Conservation (phyloP, 495 filamentous ascomycete genomes). For the Neurospora sp. region DNA sequence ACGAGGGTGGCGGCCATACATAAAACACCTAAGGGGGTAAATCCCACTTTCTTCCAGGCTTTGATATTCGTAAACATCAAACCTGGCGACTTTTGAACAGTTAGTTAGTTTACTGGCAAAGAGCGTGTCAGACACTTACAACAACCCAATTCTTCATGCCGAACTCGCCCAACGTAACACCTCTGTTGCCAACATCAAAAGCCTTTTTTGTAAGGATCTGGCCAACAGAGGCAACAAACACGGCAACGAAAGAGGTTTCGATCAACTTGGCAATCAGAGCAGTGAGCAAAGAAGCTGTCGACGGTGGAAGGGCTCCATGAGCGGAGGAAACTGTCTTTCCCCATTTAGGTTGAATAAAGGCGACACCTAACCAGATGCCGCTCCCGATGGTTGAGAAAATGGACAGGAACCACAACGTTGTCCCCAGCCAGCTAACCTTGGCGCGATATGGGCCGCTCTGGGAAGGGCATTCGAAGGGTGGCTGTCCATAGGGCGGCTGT, state of each 20-base stretch:
- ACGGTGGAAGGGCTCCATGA: slow-evolving; percentile 33
- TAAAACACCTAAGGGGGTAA: slow-evolving; percentile 48
- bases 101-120: background rate
- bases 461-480: background rate
- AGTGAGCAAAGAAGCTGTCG: slow-evolving; percentile 51
- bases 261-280: slow-evolving; percentile 62
- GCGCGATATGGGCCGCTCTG: background rate
- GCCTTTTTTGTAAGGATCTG: slow-evolving; percentile 60
- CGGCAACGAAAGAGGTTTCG: slow-evolving; percentile 66
- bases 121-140: slow-evolving; percentile 12
- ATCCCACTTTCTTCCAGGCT: slow-evolving; percentile 48
- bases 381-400: slow-evolving; percentile 59
- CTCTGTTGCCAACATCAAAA: slow-evolving; percentile 41
- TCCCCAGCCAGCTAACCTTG: slow-evolving; percentile 46
- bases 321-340: slow-evolving; percentile 40
- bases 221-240: slow-evolving; percentile 63
- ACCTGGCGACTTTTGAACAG: slow-evolving; percentile 30
- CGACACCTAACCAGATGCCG: slow-evolving; percentile 50
- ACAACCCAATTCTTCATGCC: slow-evolving; percentile 48
- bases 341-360: slow-evolving; percentile 49
- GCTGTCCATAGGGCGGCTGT: background rate
- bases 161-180: slow-evolving; percentile 64
- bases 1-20: slow-evolving; percentile 49
- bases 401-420: slow-evolving; percentile 48
- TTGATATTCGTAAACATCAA: slow-evolving; percentile 58